Percentiles rank a stretch among this genome's conserved stretches.
These are phyloP conservation scores for Moesziomyces parantarcticus DNA, from an alignment of 1,284 basidiomycete genomes.

Conservation along the genomic window DNA sequence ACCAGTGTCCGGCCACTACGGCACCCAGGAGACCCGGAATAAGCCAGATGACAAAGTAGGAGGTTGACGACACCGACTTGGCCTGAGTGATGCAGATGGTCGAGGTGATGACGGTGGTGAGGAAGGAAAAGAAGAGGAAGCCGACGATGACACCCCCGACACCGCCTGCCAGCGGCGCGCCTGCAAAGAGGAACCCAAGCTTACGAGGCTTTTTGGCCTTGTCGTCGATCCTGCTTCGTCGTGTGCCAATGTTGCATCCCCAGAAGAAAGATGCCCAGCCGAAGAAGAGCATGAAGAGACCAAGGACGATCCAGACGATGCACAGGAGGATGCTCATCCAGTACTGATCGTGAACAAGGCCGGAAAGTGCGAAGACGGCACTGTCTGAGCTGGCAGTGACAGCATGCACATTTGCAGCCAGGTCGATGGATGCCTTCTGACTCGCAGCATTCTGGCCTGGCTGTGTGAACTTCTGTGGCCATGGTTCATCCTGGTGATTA, in stretches of 20 bases:
- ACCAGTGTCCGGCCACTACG: conserved; percentile 46
- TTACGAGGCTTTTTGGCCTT: conserved; percentile 12
- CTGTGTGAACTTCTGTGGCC: conserved; percentile 22
- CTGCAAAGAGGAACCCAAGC: conserved; percentile 9
- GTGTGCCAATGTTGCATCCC: conserved; percentile 29
- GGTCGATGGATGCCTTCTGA: background rate
- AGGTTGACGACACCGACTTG: conserved; percentile 31
- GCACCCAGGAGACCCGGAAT: conserved; percentile 52
- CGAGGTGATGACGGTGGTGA: conserved; percentile 39
- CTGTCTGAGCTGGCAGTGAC: background rate
- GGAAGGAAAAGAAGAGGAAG: conserved; percentile 56
- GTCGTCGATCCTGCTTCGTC: conserved; percentile 17
- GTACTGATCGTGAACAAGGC: conserved; percentile 18
- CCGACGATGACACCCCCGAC: conserved; percentile 51
- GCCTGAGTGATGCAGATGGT: conserved; percentile 34
- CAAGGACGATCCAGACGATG: conserved; percentile 53
- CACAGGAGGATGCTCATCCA: conserved; percentile 52
- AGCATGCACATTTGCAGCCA: conserved; percentile 1
- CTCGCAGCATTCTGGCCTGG: background rate
- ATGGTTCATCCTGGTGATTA: conserved; percentile 28
- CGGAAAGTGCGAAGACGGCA: conserved; percentile 30
- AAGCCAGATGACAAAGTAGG: conserved; percentile 53
- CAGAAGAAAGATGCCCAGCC: conserved; percentile 61
- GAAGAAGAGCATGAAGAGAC: conserved; percentile 55
- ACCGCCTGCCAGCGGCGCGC: conserved; percentile 48